Evolutionary conservation across 2,329 filamentous ascomycete species (phyloP), one percentile per base, ranked within the genome.

Genomic region (Exophiala phaeomuriformis): DNA sequence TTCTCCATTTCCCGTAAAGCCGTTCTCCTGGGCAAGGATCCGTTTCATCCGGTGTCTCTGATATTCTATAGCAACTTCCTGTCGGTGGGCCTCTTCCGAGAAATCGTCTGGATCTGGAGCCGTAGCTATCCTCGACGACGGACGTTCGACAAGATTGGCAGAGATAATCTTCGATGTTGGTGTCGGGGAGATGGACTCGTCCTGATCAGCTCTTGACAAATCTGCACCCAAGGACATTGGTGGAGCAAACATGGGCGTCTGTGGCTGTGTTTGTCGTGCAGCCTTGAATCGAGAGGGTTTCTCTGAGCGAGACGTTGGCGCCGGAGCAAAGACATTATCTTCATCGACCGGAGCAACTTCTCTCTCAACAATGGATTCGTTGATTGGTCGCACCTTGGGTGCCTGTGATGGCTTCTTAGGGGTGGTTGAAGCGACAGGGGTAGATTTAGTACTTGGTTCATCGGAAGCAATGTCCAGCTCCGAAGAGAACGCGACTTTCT

Each of bases 1-100:
- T 62, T 89, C 81, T 36, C 56, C 56, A 19, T 60, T 52, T 33
- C 55, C 53, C 2, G 86, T 72, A 68, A 95, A 95, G 2, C 90
- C 90, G 48, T 90, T 90, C 63, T 93, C 82, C 64, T 93, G 83
- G 62, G 83, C 80, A 61, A 89, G 82, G 50, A 96, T 90, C 70
- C 94, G 84, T 64, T 80, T 81, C 66, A 90, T 95, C 19, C 91
- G 85, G 68, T 88, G 77, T 42, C 81, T 83, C 67, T 95, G 86
- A 68, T 95, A 95, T 65, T 94, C 87, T 36, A 82, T 80, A 5
- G 87, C 84, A 9, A 95, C 83, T 67, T 95, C 86, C 58, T 87
- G 83, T 49, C 86, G 79, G 47, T 91, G 75, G 31, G 90, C 73
- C 19, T 82, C 76, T 3, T 86, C 81, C 62, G 95, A 86, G 37